Evolutionary conservation across 106 monocot genomes (phyloP).

Genomic region (Allium cepa): DNA sequence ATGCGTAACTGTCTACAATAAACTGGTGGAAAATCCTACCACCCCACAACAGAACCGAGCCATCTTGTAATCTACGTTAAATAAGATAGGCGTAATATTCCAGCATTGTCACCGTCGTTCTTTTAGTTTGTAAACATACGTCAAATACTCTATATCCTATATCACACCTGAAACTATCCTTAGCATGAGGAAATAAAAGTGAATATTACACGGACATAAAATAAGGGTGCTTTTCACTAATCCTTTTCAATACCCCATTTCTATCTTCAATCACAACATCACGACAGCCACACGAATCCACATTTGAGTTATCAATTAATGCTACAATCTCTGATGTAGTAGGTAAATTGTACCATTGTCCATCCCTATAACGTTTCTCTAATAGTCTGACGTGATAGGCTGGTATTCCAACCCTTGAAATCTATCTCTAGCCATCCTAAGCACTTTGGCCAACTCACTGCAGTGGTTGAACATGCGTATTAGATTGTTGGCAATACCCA

Average conservation of each 20-base stretch:
- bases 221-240: constrained; percentile 6
- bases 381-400: neutral
- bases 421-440: neutral
- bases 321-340: constrained; percentile 9
- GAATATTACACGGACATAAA: constrained; percentile 12
- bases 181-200: neutral
- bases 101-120: no score
- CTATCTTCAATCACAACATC: constrained; percentile 16
- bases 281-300: neutral
- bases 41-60: no score
- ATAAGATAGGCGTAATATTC: no score
- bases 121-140: no score
- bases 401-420: neutral
- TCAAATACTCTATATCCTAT: neutral
- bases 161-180: neutral
- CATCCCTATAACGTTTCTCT: neutral
- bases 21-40: no score
- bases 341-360: constrained; percentile 2
- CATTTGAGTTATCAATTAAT: constrained; percentile 1
- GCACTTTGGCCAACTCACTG: neutral
- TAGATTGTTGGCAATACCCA: neutral
- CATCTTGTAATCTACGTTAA: no score
- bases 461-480: neutral
- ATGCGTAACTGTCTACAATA: neutral
- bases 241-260: neutral